Base-by-base conservation (phyloP, 2,329 filamentous ascomycete genomes). In the Aspergillus sp. region DNA sequence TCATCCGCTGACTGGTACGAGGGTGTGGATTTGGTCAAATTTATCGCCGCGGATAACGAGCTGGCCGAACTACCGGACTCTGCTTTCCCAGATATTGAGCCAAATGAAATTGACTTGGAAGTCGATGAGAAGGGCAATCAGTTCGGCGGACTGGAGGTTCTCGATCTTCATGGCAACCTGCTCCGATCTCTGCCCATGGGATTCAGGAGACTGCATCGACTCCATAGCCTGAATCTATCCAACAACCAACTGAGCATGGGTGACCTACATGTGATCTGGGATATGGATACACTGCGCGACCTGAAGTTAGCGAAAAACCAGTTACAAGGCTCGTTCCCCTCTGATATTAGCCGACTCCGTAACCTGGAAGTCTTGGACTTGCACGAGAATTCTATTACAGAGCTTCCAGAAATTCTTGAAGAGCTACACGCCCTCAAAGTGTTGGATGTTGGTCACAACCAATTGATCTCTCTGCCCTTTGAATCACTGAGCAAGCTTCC, bases 21-120 rank as follows among this genome's bases (percentile, higher is more conserved):
- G 65, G 85, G 86, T 49, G 88, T 97, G 7, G 91, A 97, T 61
- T 70, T 97, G 41, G 85, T 83, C 1, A 82, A 85, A 50, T 82
- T 97, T 43, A 80, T 93, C 53, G 89, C 86, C 4, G 89, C 91
- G 6, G 89, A 95, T 60, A 97, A 98, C 59, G 87, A 95, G 59
- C 67, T 98, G 42, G 81, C 87, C 57, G 73, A 74, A 30, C 74
- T 97, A 32, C 78, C 81, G 2, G 86, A 93, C 12, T 71, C 74
- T 2, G 73, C 89, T 12, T 96, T 97, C 56, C 90, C 91, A 0
- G 89, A 96, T 56, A 57, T 66, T 33, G 74, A 78, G 0, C 71
- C 75, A 7, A 68, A 77, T 36, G 73, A 78, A 12, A 64, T 81
- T 35, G 75, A 79, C 5, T 77, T 82, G 29, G 80, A 85, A 12